phyloP scores from a whole-genome alignment of 2,329 filamentous ascomycete genomes.

The Ilyonectria sp. region DNA sequence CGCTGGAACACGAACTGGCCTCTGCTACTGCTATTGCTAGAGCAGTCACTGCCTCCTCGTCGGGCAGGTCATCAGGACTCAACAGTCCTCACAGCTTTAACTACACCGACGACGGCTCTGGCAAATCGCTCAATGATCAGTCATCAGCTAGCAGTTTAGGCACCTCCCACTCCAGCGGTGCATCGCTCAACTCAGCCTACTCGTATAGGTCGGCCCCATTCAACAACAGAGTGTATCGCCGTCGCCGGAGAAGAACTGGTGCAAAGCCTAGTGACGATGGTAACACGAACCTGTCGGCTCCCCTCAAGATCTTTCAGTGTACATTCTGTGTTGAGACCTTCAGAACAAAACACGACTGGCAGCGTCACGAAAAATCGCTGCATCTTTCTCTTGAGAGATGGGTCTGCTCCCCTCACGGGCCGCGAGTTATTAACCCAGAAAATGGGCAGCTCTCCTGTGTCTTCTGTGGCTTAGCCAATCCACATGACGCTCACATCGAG shows the following conservation, averaged over 20 bases:
- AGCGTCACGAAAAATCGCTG: constrained; percentile 78
- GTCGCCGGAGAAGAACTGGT: no score
- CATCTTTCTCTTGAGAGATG: constrained; percentile 76
- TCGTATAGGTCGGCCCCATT: no score
- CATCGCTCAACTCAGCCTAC: no score
- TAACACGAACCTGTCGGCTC: constrained; percentile 53
- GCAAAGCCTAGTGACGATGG: no score
- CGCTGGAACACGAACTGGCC: constrained; percentile 72
- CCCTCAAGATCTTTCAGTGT: constrained; percentile 74
- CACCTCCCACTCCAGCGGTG: no score
- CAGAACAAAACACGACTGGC: constrained; percentile 79
- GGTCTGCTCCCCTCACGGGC: constrained; percentile 74
- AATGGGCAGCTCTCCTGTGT: constrained; percentile 71
- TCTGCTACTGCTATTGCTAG: constrained; percentile 72
- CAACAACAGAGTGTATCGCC: no score
- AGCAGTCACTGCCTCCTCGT: constrained; percentile 48
- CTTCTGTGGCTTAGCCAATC: constrained; percentile 71
- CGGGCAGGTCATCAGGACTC: no score
- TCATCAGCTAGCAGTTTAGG: no score
- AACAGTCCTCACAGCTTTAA: no score
- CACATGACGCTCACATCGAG: constrained; percentile 70
- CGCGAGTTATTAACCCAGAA: constrained; percentile 69
- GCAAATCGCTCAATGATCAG: no score
- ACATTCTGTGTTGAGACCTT: constrained; percentile 80
- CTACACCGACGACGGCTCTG: no score